phyloP scores from a whole-genome alignment of 2,329 filamentous ascomycete species.

The Fusarium sp. region DNA sequence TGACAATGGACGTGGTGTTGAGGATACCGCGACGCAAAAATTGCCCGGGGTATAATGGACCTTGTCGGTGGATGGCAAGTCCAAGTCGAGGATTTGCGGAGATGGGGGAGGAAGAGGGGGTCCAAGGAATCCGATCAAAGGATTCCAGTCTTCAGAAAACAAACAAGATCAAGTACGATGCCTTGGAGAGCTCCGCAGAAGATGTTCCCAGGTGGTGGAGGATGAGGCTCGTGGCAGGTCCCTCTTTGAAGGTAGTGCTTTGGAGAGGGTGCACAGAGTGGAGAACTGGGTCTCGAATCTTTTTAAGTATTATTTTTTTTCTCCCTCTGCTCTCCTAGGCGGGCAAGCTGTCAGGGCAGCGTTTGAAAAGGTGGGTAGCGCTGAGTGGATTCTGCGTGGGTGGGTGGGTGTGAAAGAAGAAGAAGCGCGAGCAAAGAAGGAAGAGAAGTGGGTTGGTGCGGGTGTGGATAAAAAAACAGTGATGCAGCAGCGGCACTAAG shows the following conservation, averaged over 20 bases:
- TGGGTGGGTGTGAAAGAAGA: conserved; percentile 40
- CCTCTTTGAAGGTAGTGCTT: conserved; percentile 57
- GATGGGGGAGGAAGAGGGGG: conserved; percentile 25
- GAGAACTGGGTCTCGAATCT: conserved; percentile 58
- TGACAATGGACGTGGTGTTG: conserved; percentile 39
- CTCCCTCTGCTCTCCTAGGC: conserved; percentile 30
- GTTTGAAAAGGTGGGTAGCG: conserved; percentile 46
- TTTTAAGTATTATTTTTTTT: conserved; percentile 52
- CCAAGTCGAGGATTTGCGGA: conserved; percentile 44
- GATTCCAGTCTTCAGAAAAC: conserved; percentile 34
- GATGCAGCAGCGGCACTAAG: conserved; percentile 36
- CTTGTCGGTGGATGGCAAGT: conserved; percentile 41
- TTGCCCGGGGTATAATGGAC: conserved; percentile 37
- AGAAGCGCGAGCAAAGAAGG: conserved; percentile 41
- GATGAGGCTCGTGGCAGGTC: conserved; percentile 55
- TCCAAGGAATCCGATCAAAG: conserved; percentile 24
- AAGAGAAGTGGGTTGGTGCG: conserved; percentile 41
- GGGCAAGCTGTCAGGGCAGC: conserved; percentile 46
- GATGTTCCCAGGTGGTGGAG: conserved; percentile 53
- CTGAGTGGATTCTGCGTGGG: conserved; percentile 37
- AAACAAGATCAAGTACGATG: conserved; percentile 44
- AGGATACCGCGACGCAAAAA: conserved; percentile 41
- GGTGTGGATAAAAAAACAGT: conserved; percentile 40
- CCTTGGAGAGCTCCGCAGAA: conserved; percentile 46
- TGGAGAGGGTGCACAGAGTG: conserved; percentile 59